Conservation (phyloP, 805 yeast genomes). For the Tetrapisispora nanseiensis region DNA sequence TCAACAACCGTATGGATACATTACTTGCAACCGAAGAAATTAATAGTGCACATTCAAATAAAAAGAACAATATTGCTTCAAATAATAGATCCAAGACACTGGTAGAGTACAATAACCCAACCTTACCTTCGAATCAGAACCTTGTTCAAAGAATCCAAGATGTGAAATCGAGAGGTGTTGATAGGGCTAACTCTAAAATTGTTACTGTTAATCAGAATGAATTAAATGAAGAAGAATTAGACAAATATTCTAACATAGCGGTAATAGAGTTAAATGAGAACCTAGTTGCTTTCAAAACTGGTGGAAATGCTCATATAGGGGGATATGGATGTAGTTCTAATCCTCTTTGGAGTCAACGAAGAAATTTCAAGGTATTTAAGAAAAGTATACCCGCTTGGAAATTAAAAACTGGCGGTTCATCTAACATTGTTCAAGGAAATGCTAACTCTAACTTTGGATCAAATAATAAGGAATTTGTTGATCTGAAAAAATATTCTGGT, state of each 20-base stretch:
- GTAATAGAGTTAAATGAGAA: background rate
- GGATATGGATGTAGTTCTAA: conserved; percentile 4
- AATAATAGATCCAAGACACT: background rate
- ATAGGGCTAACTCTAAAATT: conserved; percentile 20
- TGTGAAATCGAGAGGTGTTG: conserved; percentile 24
- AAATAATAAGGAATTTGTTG: background rate
- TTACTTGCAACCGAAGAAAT: background rate
- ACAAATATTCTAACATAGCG: conserved; percentile 27
- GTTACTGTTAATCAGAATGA: conserved; percentile 20
- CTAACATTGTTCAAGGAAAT: too few species aligned
- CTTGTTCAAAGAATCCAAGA: conserved; percentile 28
- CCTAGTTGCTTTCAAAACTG: too few species aligned
- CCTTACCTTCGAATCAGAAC: background rate
- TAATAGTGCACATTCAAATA: background rate
- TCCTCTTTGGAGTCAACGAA: conserved; percentile 26
- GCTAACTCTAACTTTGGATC: background rate
- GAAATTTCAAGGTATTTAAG: conserved; percentile 34
- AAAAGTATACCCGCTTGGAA: conserved; percentile 21
- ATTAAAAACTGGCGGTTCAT: background rate
- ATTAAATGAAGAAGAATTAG: conserved; percentile 25
- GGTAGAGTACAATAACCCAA: background rate
- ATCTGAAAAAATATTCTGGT: conserved; percentile 15
- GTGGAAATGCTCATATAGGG: too few species aligned
- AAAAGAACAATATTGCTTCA: background rate
- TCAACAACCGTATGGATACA: too few species aligned